A percentile compares a stretch with the other conserved stretches of the same genome.
Evolutionary conservation across 345 rosid genomes (phyloP).

Genomic region (Gossypioides kirkii): DNA sequence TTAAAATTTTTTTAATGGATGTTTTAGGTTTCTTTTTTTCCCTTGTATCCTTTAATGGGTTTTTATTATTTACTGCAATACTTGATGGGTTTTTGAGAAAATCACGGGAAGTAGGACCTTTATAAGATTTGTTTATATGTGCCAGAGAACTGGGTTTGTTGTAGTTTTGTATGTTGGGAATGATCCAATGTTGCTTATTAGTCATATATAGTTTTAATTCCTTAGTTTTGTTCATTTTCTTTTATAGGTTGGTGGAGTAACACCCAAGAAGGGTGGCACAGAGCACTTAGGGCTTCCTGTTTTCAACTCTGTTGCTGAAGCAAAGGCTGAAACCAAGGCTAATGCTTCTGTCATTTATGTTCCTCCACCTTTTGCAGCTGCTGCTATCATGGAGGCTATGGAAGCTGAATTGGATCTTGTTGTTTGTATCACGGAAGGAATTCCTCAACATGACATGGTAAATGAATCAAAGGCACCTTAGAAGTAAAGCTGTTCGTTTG

Average conservation of each 20-base stretch:
- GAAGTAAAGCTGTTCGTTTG: background rate
- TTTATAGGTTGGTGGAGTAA: slow-evolving; percentile 88
- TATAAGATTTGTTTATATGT: background rate
- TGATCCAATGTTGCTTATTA: background rate
- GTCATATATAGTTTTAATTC: background rate
- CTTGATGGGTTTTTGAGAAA: background rate
- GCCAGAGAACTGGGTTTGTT: background rate
- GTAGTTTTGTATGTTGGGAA: background rate
- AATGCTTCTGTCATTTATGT: slow-evolving; percentile 94
- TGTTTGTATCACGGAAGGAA: slow-evolving; percentile 94
- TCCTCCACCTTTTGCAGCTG: slow-evolving; percentile 96
- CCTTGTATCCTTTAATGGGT: background rate
- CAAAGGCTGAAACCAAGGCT: slow-evolving; percentile 89
- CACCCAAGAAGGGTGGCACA: slow-evolving; percentile 97
- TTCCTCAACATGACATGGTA: slow-evolving; percentile 99
- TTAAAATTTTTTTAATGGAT: background rate
- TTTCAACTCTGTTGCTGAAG: slow-evolving; percentile 89
- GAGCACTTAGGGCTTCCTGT: slow-evolving; percentile 97
- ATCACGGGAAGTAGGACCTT: background rate
- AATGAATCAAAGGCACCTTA: background rate
- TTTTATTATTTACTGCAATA: background rate
- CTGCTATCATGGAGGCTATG: slow-evolving; percentile 93
- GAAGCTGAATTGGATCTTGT: slow-evolving; percentile 88
- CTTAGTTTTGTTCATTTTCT: background rate
- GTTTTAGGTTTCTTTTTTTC: background rate